Evolutionary conservation across 2,329 filamentous ascomycete species (phyloP).

Genomic region (Chaetothyriales sp.): DNA sequence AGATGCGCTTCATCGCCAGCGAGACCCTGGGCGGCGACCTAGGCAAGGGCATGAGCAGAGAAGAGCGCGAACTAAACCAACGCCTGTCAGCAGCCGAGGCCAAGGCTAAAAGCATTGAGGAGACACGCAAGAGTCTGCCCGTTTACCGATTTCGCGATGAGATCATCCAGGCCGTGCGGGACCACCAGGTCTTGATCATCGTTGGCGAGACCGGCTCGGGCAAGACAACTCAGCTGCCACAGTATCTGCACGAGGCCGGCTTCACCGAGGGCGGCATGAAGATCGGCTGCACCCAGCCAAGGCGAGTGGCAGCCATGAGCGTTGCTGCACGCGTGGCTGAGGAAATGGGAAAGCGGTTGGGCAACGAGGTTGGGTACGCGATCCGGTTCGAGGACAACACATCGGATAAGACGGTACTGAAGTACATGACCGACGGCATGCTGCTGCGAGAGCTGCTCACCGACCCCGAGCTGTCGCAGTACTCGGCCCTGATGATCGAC

Average conservation of each 20-base stretch:
- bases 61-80: slow-evolving; percentile 62
- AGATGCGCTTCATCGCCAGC: slow-evolving; percentile 71
- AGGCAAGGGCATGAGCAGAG: slow-evolving; percentile 51
- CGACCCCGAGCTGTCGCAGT: slow-evolving; percentile 66
- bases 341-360: slow-evolving; percentile 78
- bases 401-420: slow-evolving; percentile 76
- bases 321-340: slow-evolving; percentile 93
- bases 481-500: slow-evolving; percentile 87
- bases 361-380: slow-evolving; percentile 82
- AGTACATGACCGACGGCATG: slow-evolving; percentile 98
- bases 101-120: slow-evolving; percentile 74
- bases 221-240: slow-evolving; percentile 89
- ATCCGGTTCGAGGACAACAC: slow-evolving; percentile 92
- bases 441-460: slow-evolving; percentile 78
- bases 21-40: slow-evolving; percentile 56
- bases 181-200: slow-evolving; percentile 78
- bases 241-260: slow-evolving; percentile 83
- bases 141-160: slow-evolving; percentile 79
- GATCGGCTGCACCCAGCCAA: slow-evolving; percentile 84
- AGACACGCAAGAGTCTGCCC: slow-evolving; percentile 76
- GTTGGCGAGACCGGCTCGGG: slow-evolving; percentile 90
- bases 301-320: slow-evolving; percentile 92
- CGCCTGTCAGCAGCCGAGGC: slow-evolving; percentile 80
- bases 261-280: slow-evolving; percentile 73
- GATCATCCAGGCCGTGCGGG: slow-evolving; percentile 69